A percentile compares a stretch with the other conserved stretches of the same genome.
Conservation (phyloP, 2,329 filamentous ascomycete species). For the Fusarium sp. region DNA sequence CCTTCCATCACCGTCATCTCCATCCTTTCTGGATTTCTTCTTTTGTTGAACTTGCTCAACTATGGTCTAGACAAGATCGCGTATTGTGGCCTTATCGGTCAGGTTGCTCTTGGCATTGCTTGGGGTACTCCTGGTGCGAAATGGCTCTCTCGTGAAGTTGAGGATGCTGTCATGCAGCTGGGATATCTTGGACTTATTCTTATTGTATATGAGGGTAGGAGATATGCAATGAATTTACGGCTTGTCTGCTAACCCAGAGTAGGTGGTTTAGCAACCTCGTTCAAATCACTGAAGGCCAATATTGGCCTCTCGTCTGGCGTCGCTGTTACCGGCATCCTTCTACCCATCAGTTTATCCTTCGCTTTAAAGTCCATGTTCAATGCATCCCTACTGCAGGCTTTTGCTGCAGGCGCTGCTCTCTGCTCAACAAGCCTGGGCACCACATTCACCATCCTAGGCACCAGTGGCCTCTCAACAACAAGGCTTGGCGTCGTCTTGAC, state of each 20-base stretch:
- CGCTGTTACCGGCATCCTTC: conserved; percentile 72
- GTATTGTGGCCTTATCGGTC: conserved; percentile 79
- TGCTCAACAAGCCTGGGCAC: conserved; percentile 82
- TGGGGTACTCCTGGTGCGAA: conserved; percentile 76
- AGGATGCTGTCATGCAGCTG: conserved; percentile 70
- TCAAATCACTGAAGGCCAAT: conserved; percentile 65
- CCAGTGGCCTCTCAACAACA: conserved; percentile 53
- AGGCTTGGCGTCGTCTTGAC: conserved; percentile 72
- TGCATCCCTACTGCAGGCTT: conserved; percentile 70
- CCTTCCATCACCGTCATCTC: conserved; percentile 70
- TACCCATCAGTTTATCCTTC: conserved; percentile 76
- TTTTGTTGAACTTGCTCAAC: conserved; percentile 71
- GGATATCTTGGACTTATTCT: conserved; percentile 81
- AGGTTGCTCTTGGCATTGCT: conserved; percentile 76
- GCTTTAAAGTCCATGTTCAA: conserved; percentile 62
- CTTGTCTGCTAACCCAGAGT: background rate
- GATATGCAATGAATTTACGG: fast-evolving
- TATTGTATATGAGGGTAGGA: conserved; percentile 75
- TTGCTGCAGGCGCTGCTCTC: conserved; percentile 78
- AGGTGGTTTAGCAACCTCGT: conserved; percentile 64
- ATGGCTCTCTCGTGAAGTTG: conserved; percentile 64
- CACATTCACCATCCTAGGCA: conserved; percentile 66
- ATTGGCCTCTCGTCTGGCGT: conserved; percentile 69
- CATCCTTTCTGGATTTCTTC: conserved; percentile 69
- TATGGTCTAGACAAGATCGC: conserved; percentile 67